Conservation (phyloP, 768 basidiomycete genomes). For the Porphyrellus cyaneotinctus region DNA sequence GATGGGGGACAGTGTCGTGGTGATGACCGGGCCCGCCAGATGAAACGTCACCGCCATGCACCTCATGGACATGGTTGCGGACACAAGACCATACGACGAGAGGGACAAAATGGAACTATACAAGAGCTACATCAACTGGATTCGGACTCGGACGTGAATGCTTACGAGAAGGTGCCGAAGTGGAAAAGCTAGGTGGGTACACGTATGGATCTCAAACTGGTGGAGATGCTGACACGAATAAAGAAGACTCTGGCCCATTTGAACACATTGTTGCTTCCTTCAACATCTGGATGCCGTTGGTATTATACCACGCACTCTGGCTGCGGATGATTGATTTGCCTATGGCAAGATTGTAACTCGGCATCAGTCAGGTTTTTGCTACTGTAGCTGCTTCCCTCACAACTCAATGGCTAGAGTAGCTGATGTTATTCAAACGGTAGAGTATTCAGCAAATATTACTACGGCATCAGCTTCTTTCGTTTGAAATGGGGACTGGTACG, state of each 20-base stretch:
- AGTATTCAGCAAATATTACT: too few relatives aligned
- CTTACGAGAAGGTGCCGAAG: conserved; percentile 45
- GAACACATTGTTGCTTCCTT: not conserved
- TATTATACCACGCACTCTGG: not conserved
- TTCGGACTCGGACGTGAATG: conserved; percentile 37
- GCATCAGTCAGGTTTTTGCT: too few relatives aligned
- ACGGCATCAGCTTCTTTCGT: too few relatives aligned
- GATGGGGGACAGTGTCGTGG: not conserved
- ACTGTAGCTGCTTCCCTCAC: too few relatives aligned
- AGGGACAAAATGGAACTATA: conserved; percentile 8
- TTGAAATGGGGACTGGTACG: too few relatives aligned
- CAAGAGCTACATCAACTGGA: conserved; percentile 17
- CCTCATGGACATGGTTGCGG: conserved; percentile 1
- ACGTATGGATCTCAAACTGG: not conserved
- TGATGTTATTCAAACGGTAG: too few relatives aligned
- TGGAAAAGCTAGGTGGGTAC: conserved; percentile 12
- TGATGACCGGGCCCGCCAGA: conserved; percentile 12
- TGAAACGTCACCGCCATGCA: conserved; percentile 3
- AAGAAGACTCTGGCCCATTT: not conserved
- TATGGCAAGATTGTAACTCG: not conserved
- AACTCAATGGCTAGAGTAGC: too few relatives aligned
- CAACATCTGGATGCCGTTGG: not conserved
- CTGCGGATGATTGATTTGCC: not conserved
- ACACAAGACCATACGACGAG: conserved; percentile 3
- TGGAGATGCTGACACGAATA: not conserved